These are phyloP conservation scores for Phyllosticta citrichinensis DNA, from an alignment of 2,329 filamentous ascomycete species.

Conservation along the genomic window DNA sequence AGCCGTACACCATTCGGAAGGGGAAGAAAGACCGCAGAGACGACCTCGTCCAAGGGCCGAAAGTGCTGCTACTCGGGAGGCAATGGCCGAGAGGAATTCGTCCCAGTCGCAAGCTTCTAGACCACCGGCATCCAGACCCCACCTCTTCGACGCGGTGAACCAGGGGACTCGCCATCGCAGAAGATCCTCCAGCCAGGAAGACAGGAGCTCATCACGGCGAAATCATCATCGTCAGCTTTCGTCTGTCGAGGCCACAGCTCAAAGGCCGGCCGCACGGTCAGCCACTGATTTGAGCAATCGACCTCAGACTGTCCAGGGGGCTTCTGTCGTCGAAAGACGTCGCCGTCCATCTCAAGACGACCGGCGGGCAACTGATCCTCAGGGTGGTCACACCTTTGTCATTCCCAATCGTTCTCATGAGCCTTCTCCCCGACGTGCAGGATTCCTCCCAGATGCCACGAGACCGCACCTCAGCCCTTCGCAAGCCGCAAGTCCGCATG, in stretches of 20 bases:
- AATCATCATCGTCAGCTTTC: conserved; percentile 15
- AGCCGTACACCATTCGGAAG: conserved; percentile 12
- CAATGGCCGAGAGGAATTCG: not conserved
- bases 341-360: conserved; percentile 31
- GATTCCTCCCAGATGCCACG: conserved; percentile 14
- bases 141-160: conserved; percentile 33
- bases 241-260: conserved; percentile 12
- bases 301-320: conserved; percentile 20
- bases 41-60: conserved; percentile 25
- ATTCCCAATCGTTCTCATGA: conserved; percentile 16
- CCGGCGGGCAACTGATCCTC: conserved; percentile 35
- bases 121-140: conserved; percentile 38
- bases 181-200: conserved; percentile 40
- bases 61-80: conserved; percentile 19
- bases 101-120: conserved; percentile 13
- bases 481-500: not conserved
- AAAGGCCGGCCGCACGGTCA: conserved; percentile 47
- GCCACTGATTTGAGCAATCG: conserved; percentile 50
- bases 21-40: conserved; percentile 22
- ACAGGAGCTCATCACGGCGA: conserved; percentile 27
- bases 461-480: not conserved
- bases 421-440: conserved; percentile 20
- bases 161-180: conserved; percentile 22
- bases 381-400: conserved; percentile 12
- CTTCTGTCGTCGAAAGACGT: conserved; percentile 15